phyloP scores from a whole-genome alignment of 1,284 basidiomycete species.

The Malassezia obtusa region DNA sequence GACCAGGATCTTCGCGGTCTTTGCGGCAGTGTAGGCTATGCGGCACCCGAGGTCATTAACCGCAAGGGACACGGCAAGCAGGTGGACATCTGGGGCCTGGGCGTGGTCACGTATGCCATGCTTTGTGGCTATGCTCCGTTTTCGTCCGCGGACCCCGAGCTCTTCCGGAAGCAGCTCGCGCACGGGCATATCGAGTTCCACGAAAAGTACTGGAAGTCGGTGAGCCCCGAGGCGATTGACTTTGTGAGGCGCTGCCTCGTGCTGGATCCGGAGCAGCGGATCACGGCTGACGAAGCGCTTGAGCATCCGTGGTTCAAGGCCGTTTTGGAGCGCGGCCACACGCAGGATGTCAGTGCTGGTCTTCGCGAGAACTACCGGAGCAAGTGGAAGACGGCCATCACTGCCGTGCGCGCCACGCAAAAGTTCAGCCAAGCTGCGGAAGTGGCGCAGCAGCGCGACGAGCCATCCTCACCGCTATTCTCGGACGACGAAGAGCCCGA shows the following conservation, averaged over 20 bases:
- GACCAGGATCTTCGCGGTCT: conserved; percentile 70
- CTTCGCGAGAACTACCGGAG: conserved; percentile 46
- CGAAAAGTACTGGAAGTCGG: conserved; percentile 84
- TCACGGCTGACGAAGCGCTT: conserved; percentile 66
- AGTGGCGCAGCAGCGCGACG: neutral
- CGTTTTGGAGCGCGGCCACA: conserved; percentile 16
- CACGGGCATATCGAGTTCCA: conserved; percentile 70
- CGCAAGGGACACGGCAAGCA: conserved; percentile 77
- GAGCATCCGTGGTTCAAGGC: conserved; percentile 50
- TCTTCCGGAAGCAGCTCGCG: conserved; percentile 70
- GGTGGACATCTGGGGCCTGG: conserved; percentile 86
- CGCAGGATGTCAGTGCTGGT: conserved; percentile 32
- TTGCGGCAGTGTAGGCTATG: conserved; percentile 86
- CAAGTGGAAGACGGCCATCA: conserved; percentile 44
- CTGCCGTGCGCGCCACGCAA: conserved; percentile 42
- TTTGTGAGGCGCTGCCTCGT: conserved; percentile 70
- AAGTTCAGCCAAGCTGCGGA: conserved; percentile 27
- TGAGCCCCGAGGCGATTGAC: conserved; percentile 66
- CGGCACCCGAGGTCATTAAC: conserved; percentile 73
- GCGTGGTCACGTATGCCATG: conserved; percentile 73
- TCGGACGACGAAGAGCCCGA: conserved; percentile 12
- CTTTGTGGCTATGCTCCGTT: conserved; percentile 58
- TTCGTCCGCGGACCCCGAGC: conserved; percentile 67
- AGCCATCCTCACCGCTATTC: conserved; percentile 11
- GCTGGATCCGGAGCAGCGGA: conserved; percentile 63